Conservation (phyloP, 176 grass and related monocot genomes). For the Luzula sylvatica region DNA sequence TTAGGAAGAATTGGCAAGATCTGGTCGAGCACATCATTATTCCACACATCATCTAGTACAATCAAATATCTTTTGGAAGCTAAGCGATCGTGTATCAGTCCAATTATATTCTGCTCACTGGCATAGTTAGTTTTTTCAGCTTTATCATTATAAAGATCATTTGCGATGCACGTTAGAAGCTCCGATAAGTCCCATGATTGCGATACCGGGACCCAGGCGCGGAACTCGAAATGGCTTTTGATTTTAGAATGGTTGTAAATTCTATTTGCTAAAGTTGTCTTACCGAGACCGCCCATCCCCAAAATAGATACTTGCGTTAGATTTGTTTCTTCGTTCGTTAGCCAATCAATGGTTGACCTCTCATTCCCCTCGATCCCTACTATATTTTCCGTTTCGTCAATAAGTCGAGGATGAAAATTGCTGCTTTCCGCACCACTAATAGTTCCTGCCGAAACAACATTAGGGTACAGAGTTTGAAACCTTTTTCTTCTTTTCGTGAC, state of each 20-base stretch:
- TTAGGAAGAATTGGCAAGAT: not conserved
- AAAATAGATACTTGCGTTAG: not conserved
- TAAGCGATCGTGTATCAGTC: not conserved
- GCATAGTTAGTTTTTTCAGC: no score
- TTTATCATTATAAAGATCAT: not conserved
- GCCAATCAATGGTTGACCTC: not conserved
- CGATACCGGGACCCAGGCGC: not conserved
- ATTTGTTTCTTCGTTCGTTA: not conserved
- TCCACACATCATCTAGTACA: slow-evolving; percentile 5
- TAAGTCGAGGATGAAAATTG: not conserved
- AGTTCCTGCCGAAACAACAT: no score
- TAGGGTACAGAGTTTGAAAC: no score
- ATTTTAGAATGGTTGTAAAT: not conserved
- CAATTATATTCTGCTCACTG: not conserved
- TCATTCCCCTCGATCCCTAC: not conserved
- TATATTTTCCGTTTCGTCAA: not conserved
- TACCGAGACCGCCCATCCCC: not conserved
- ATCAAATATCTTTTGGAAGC: not conserved
- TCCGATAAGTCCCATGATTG: not conserved
- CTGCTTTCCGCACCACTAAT: no score
- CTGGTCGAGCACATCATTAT: not conserved
- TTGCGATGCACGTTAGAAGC: not conserved
- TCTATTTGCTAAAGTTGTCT: not conserved
- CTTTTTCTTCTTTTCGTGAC: no score
- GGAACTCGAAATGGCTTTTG: not conserved